These are phyloP conservation scores for Lagerstroemia speciosa DNA, from an alignment of 345 rosid species.

Conservation along the genomic window DNA sequence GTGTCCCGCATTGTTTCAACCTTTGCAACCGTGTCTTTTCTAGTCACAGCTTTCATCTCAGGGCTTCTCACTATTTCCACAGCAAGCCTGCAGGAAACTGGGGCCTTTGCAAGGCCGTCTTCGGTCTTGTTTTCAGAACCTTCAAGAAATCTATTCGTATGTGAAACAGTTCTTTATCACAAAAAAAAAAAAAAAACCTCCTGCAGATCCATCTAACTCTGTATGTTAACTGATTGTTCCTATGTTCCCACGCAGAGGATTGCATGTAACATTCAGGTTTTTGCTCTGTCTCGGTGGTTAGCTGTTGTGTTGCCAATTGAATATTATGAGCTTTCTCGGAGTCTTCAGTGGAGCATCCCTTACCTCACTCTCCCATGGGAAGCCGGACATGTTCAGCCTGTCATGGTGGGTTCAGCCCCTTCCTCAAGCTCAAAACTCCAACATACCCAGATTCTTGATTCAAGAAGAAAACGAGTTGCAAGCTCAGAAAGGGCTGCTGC, in stretches of 20 bases:
- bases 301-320: slow-evolving; percentile 58
- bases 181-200: too few relatives aligned
- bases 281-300: slow-evolving; percentile 84
- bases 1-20: slow-evolving; percentile 40
- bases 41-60: slow-evolving; percentile 43
- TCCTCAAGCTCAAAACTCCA: slow-evolving; percentile 34
- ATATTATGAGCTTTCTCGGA: slow-evolving; percentile 62
- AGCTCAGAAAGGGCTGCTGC: slow-evolving; percentile 28
- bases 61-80: slow-evolving; percentile 77
- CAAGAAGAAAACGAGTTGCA: slow-evolving; percentile 15
- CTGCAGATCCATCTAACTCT: too few relatives aligned
- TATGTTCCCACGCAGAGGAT: slow-evolving; percentile 43
- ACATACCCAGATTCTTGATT: slow-evolving; percentile 19
- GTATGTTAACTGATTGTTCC: not conserved
- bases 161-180: slow-evolving; percentile 15
- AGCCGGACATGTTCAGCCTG: slow-evolving; percentile 35
- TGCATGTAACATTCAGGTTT: slow-evolving; percentile 80
- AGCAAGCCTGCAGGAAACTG: slow-evolving; percentile 60
- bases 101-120: slow-evolving; percentile 57
- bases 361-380: slow-evolving; percentile 94
- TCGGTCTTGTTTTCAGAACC: slow-evolving; percentile 53
- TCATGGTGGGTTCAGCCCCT: slow-evolving; percentile 51
- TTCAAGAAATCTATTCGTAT: slow-evolving; percentile 72
- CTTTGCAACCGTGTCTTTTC: slow-evolving; percentile 43
- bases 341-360: slow-evolving; percentile 80